Evolutionary conservation across 805 yeast genomes (phyloP), one percentile per base, ranked within the genome.

Genomic region (Vanderwaltozyma tropicalis): DNA sequence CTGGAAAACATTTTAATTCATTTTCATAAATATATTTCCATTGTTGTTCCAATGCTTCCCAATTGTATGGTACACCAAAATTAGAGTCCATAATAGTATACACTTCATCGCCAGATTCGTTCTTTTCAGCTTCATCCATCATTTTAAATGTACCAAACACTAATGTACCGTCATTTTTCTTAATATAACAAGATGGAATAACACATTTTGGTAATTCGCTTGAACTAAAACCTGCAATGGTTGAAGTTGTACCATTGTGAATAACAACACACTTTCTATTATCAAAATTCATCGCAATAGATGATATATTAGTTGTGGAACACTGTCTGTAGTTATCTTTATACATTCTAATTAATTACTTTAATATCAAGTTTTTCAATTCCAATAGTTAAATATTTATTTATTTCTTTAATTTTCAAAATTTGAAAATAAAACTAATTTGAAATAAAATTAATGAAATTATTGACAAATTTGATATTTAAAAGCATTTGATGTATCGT

Each of bases 171-270:
- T 40, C 34, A 32, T 47, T 17, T 56, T 62, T 43, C 61, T 50
- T 59, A 32, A 72, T 67, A 51, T 80, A 80, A 29, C 68, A 63
- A 4, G 84, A 67, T 34, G 78, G 74, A 44, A 78, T 63, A 4
- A 73, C 69, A 25, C 78, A 52, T 11, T 73, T 61, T 0, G 92
- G 92, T 15, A 73, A 53, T 35, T 30, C 82, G 34, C 70, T 76
- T 36, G 71, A 70, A 13, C 85, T 77, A 46, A 78, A 69, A 2
- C 89, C 89, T 0, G 87, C 87, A 41, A 76, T 72, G 18, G 85
- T 78, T 10, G 69, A 63, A 36, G 68, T 59, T 1, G 84, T 67
- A 15, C 85, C 86, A 49, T 74, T 74, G 53, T 81, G 88, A 18
- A 81, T 74, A 38, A 81, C 80, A 11, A 80, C 71, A 7, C 85